Evolutionary conservation across 1,139 yeast species (phyloP).

Genomic region (Yamadazyma trypodendri): DNA sequence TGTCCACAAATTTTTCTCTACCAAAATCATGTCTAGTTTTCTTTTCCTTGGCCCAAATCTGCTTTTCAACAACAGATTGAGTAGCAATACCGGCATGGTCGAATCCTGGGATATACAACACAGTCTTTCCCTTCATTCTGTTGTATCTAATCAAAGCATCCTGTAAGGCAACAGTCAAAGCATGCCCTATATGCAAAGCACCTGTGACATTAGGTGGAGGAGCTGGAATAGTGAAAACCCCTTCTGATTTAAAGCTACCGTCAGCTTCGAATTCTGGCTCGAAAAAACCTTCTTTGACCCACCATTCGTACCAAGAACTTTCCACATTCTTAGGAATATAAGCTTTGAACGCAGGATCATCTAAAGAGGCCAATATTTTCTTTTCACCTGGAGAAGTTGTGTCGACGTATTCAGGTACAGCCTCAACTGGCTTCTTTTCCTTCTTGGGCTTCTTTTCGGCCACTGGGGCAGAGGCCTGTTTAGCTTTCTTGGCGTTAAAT

Average conservation of each 20-base stretch:
- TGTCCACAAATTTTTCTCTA: slow-evolving; percentile 81
- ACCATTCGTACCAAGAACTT: slow-evolving; percentile 97
- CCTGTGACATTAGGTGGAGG: slow-evolving; percentile 99
- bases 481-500: slow-evolving; percentile 89
- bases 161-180: slow-evolving; percentile 91
- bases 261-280: slow-evolving; percentile 79
- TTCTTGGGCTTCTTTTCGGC: slow-evolving; percentile 66
- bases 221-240: slow-evolving; percentile 86
- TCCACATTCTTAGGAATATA: slow-evolving; percentile 92
- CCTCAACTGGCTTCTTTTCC: slow-evolving; percentile 67
- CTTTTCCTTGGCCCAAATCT: slow-evolving; percentile 83
- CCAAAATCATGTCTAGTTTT: slow-evolving; percentile 94
- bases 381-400: slow-evolving; percentile 85
- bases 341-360: slow-evolving; percentile 91
- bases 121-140: slow-evolving; percentile 97
- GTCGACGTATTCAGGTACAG: slow-evolving; percentile 80
- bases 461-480: slow-evolving; percentile 51
- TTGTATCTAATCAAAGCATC: slow-evolving; percentile 90
- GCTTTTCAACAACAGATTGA: slow-evolving; percentile 97
- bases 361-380: slow-evolving; percentile 78
- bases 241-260: slow-evolving; percentile 79
- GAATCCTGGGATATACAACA: slow-evolving; percentile 91
- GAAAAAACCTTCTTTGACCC: slow-evolving; percentile 86
- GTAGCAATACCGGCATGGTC: slow-evolving; percentile 99
- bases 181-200: slow-evolving; percentile 98